Conservation (phyloP, 768 basidiomycete genomes). For the Lactarius tabidus region DNA sequence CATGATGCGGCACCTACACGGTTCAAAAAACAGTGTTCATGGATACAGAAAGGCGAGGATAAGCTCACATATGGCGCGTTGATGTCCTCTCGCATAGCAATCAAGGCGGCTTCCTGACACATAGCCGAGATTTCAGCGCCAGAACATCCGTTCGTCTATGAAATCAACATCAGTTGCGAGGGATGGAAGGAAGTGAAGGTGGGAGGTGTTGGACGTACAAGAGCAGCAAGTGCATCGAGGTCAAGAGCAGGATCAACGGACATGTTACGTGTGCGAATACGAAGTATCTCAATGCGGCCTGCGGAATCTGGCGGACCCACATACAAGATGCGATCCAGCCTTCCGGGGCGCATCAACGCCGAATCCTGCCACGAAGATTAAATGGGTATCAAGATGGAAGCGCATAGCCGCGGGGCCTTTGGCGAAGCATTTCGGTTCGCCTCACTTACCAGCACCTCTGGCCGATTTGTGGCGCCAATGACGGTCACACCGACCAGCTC, state of each 20-base stretch:
- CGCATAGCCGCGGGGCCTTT: neutral
- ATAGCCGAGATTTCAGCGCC: conserved; percentile 90
- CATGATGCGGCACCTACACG: conserved; percentile 64
- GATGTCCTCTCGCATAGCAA: conserved; percentile 88
- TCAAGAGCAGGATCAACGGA: conserved; percentile 68
- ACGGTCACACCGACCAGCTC: conserved; percentile 93
- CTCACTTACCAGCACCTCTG: conserved; percentile 51
- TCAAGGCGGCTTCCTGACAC: conserved; percentile 93
- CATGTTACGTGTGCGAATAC: conserved; percentile 76
- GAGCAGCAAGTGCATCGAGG: conserved; percentile 56
- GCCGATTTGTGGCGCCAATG: conserved; percentile 93
- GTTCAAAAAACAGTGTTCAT: neutral
- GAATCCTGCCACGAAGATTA: conserved; percentile 59
- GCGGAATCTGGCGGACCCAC: conserved; percentile 85
- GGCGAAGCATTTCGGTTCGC: conserved; percentile 43
- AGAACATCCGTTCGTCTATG: conserved; percentile 89
- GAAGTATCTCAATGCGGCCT: conserved; percentile 81
- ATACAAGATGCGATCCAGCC: conserved; percentile 90
- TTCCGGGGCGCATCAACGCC: conserved; percentile 91
- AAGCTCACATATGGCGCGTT: conserved; percentile 65
- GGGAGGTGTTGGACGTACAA: conserved; percentile 44
- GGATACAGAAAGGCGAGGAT: neutral
- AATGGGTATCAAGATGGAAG: neutral
- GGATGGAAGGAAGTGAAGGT: neutral
- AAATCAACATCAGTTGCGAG: neutral